phyloP scores from a whole-genome alignment of 2,329 filamentous ascomycete genomes.

The Paramyrothecium sp. region DNA sequence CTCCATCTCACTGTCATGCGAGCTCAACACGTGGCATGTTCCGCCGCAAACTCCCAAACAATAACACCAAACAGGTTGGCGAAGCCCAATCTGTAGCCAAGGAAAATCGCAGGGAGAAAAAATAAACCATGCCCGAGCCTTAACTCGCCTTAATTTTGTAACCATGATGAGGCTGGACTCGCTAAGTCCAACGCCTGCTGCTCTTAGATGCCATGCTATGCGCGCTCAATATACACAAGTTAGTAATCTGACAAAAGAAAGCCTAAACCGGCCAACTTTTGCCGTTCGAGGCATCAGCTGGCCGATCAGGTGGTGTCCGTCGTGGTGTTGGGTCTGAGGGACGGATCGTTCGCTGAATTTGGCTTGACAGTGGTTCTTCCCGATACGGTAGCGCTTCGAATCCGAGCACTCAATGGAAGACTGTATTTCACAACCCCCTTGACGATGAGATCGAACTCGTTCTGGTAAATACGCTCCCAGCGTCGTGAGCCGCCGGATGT shows the following conservation, averaged over 20 bases:
- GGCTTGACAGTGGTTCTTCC: constrained; percentile 60
- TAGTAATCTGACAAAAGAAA: constrained; percentile 20
- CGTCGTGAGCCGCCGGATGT: constrained; percentile 82
- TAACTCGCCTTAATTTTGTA: constrained; percentile 21
- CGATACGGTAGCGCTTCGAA: constrained; percentile 59
- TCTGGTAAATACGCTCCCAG: constrained; percentile 87
- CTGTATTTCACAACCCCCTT: constrained; percentile 87
- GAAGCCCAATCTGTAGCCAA: not conserved
- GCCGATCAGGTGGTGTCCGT: constrained; percentile 16
- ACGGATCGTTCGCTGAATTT: constrained; percentile 59
- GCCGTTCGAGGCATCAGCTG: constrained; percentile 2
- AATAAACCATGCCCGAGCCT: constrained; percentile 20
- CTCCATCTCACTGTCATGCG: no score
- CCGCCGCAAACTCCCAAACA: no score
- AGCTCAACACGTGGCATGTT: no score
- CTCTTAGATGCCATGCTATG: constrained; percentile 32
- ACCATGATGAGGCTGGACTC: constrained; percentile 27
- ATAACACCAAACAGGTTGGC: no score
- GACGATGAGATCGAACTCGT: constrained; percentile 91
- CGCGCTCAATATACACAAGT: constrained; percentile 31
- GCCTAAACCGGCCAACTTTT: constrained; percentile 2
- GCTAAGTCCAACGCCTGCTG: constrained; percentile 32
- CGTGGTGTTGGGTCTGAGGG: constrained; percentile 75
- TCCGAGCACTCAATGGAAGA: constrained; percentile 58
- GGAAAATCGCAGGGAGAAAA: constrained; percentile 9